These are phyloP conservation scores for Fraxinus velutina DNA, from an alignment of 305 asterid genomes.

Conservation along the genomic window DNA sequence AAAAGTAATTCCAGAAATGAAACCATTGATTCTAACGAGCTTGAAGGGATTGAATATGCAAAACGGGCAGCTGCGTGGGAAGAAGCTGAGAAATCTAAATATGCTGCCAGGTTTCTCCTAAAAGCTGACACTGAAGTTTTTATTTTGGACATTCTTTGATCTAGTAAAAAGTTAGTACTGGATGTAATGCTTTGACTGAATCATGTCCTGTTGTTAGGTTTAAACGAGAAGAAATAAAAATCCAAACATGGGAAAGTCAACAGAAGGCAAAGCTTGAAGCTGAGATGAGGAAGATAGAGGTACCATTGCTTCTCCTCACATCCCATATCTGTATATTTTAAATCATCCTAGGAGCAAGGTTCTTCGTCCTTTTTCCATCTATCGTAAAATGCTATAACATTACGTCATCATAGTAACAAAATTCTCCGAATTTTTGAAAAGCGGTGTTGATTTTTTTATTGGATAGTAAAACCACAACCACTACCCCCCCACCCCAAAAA, in stretches of 20 bases:
- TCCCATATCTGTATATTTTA: not conserved
- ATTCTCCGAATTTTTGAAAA: not conserved
- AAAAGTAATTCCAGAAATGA: conserved; percentile 35
- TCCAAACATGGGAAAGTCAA: no score
- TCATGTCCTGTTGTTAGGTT: conserved; percentile 39
- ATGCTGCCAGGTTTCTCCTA: conserved; percentile 65
- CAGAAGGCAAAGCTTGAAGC: conserved; percentile 67
- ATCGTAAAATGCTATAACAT: not conserved
- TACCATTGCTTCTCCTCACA: conserved; percentile 13
- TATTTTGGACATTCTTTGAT: not conserved
- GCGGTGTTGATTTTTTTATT: not conserved
- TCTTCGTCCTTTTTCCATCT: not conserved
- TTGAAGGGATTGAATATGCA: conserved; percentile 49
- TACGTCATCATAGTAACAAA: not conserved
- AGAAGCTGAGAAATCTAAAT: conserved; percentile 78
- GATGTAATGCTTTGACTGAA: conserved; percentile 1
- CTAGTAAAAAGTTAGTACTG: not conserved
- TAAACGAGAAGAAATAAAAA: conserved; percentile 67
- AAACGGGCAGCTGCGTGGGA: conserved; percentile 47
- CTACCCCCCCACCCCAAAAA: no score
- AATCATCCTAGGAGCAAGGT: not conserved
- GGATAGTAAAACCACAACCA: not conserved
- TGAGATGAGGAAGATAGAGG: conserved; percentile 95
- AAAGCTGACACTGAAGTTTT: conserved; percentile 4
- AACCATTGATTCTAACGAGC: conserved; percentile 34